These are phyloP conservation scores for Pichia sp. DNA, from an alignment of 1,139 yeast genomes.

Conservation along the genomic window DNA sequence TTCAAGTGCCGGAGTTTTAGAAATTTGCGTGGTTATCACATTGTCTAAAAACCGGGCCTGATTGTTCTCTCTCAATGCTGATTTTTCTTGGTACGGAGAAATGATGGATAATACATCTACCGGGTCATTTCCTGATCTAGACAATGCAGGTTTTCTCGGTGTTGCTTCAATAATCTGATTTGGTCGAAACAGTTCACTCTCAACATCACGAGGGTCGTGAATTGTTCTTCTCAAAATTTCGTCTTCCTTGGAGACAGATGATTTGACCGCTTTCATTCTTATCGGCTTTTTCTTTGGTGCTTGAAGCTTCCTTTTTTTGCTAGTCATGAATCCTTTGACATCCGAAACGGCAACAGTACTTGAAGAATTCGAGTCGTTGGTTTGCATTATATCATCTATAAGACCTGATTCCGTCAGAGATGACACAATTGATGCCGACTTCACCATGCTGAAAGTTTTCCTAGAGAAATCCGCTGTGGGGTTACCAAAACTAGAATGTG, in stretches of 20 bases:
- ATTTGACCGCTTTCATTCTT: not conserved
- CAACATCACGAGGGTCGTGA: not conserved
- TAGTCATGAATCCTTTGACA: constrained; percentile 15
- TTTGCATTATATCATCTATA: not conserved
- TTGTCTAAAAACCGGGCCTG: not conserved
- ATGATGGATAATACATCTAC: not conserved
- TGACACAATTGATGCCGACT: constrained; percentile 8
- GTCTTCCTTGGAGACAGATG: not conserved
- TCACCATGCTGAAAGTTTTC: constrained; percentile 32
- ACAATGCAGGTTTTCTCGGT: constrained; percentile 14
- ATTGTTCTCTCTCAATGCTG: not conserved
- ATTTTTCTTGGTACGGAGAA: not conserved
- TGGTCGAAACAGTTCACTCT: constrained; percentile 6
- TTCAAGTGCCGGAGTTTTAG: constrained; percentile 14
- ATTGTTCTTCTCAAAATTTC: not conserved
- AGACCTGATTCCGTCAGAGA: not conserved
- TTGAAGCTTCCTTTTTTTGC: constrained; percentile 13
- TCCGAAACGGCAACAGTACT: not conserved
- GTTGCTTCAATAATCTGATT: constrained; percentile 25
- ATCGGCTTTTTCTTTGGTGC: constrained; percentile 8
- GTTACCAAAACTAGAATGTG: constrained; percentile 24
- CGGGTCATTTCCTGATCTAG: not conserved
- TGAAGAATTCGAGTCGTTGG: not conserved
- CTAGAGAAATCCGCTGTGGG: constrained; percentile 26
- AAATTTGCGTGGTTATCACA: constrained; percentile 8